Percentiles rank a stretch among this genome's conserved stretches.
These are phyloP conservation scores for Barbarea vulgaris DNA, from an alignment of 345 rosid genomes.

Conservation along the genomic window DNA sequence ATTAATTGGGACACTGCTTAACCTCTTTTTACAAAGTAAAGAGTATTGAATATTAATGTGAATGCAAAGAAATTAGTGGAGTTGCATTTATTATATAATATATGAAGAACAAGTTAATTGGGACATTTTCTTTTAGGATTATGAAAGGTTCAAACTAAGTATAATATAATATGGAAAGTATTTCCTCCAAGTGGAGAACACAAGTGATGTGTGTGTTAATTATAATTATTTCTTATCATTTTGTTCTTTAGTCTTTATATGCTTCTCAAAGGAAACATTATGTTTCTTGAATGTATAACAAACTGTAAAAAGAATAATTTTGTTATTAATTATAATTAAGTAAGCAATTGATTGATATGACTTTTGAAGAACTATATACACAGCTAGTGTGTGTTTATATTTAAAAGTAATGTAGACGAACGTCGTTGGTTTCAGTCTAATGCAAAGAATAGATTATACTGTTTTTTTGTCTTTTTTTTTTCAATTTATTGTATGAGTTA, in stretches of 20 bases:
- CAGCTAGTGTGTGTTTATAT: not conserved
- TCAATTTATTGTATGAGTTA: not conserved
- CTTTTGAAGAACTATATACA: not conserved
- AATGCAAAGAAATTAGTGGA: not conserved
- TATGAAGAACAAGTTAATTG: not conserved
- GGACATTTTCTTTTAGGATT: not conserved
- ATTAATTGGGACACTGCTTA: too few relatives aligned
- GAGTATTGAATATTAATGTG: not conserved
- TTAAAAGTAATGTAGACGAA: not conserved
- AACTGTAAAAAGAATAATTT: not conserved
- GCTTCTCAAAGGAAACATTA: not conserved
- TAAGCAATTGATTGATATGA: not conserved
- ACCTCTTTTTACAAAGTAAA: not conserved
- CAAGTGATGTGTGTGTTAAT: not conserved
- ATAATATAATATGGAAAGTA: not conserved
- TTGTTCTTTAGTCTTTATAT: not conserved
- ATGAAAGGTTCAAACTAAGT: not conserved
- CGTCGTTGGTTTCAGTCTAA: not conserved
- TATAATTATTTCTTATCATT: not conserved
- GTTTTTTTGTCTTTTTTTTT: not conserved
- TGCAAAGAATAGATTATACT: not conserved
- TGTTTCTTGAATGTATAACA: not conserved
- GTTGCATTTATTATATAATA: not conserved
- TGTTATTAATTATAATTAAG: not conserved
- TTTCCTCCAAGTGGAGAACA: not conserved